phyloP scores from a whole-genome alignment of 768 basidiomycete genomes.

The Galerina sulciceps region DNA sequence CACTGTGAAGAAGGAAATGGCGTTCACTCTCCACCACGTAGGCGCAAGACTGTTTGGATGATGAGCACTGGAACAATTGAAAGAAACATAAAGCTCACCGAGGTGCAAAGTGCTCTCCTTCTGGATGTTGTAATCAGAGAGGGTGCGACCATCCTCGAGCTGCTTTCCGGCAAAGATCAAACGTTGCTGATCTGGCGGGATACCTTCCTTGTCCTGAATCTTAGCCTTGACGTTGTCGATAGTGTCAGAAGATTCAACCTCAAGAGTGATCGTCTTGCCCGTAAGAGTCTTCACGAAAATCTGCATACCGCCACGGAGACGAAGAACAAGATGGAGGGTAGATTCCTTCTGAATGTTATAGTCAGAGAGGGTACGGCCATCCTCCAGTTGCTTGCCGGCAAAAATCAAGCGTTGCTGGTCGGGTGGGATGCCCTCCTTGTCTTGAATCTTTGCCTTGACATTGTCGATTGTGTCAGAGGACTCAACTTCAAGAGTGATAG shows the following conservation, averaged over 20 bases:
- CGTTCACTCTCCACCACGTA: conserved; percentile 74
- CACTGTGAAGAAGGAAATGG: too few species aligned
- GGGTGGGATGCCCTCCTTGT: conserved; percentile 83
- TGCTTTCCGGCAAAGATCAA: conserved; percentile 16
- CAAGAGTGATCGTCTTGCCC: too few species aligned
- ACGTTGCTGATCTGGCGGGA: conserved; percentile 18
- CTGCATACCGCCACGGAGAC: too few species aligned
- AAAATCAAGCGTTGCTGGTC: conserved; percentile 92
- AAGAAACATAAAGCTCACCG: conserved; percentile 5
- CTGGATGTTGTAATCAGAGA: conserved; percentile 19
- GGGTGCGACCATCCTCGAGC: too few species aligned
- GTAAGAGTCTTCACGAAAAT: too few species aligned
- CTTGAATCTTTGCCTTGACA: conserved; percentile 82
- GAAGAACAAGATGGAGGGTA: too few species aligned
- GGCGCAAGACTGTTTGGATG: conserved; percentile 57
- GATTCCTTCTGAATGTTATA: too few species aligned
- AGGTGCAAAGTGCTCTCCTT: conserved; percentile 18
- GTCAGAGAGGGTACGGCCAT: conserved; percentile 87
- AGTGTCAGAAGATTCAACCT: too few species aligned
- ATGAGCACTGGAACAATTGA: too few species aligned
- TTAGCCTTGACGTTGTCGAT: too few species aligned
- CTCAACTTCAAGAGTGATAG: conserved; percentile 92
- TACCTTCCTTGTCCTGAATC: conserved; percentile 15
- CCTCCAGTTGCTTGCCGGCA: conserved; percentile 93
- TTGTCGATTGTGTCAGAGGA: conserved; percentile 94